phyloP scores from a whole-genome alignment of 148 eudicot genomes.

The Cornus kousa region DNA sequence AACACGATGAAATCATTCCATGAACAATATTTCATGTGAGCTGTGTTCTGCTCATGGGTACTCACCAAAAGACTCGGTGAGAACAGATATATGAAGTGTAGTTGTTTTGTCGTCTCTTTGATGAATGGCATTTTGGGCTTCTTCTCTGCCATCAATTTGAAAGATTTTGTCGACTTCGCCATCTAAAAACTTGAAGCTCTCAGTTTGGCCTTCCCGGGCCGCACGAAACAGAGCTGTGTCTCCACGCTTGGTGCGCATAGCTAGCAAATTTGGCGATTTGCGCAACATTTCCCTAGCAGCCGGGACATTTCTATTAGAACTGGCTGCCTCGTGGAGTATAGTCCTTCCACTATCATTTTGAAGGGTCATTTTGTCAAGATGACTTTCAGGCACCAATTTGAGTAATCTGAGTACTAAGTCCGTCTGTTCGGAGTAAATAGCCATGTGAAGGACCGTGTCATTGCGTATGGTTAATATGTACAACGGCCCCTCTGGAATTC shows the following conservation, averaged over 20 bases:
- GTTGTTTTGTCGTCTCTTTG: not conserved
- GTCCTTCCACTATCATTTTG: conserved; percentile 12
- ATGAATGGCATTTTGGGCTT: not conserved
- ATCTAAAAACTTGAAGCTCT: conserved; percentile 5
- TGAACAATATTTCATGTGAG: no score
- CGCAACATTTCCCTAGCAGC: conserved; percentile 12
- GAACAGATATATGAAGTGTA: conserved; percentile 7
- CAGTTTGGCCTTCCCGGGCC: conserved; percentile 1
- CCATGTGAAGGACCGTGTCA: not conserved
- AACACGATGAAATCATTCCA: no score
- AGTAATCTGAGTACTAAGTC: no score
- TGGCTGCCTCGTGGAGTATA: conserved; percentile 20
- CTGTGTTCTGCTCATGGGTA: not conserved
- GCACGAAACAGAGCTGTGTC: conserved; percentile 15
- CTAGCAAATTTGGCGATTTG: not conserved
- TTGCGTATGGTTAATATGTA: not conserved
- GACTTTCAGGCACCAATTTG: not conserved
- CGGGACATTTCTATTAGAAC: not conserved
- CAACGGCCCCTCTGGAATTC: conserved; percentile 10
- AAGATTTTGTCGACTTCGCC: not conserved
- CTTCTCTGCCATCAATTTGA: not conserved
- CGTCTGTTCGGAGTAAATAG: no score
- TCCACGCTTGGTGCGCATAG: conserved; percentile 1
- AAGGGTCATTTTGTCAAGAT: not conserved
- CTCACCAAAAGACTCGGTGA: conserved; percentile 5